Conservation (phyloP, 139 green algal genomes). For the Zygnema circumcarinatum region DNA sequence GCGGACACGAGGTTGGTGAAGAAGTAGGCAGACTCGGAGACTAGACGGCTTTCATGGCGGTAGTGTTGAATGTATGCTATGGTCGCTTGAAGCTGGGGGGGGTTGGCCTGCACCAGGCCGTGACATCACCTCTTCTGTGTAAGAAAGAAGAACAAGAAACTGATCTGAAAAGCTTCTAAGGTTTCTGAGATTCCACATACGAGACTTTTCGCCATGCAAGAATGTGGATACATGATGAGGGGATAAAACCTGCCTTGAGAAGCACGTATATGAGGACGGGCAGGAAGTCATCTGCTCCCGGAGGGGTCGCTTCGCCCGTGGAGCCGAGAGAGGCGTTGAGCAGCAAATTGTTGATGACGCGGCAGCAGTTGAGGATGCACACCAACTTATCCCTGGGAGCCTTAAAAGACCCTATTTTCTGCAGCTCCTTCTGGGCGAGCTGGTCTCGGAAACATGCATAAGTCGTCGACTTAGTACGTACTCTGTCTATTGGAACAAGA, state of each 20-base stretch:
- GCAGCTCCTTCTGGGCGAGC: constrained; percentile 84
- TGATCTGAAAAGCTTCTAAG: too few species aligned
- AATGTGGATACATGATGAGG: too few species aligned
- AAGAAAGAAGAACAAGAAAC: too few species aligned
- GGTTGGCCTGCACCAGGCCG: constrained; percentile 65
- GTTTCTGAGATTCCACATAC: too few species aligned
- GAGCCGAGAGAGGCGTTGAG: constrained; percentile 62
- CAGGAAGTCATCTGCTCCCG: constrained; percentile 94
- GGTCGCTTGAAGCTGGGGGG: constrained; percentile 75
- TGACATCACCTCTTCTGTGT: background rate
- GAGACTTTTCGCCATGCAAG: too few species aligned
- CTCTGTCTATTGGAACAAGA: too few species aligned
- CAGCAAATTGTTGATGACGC: constrained; percentile 84
- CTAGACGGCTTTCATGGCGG: constrained; percentile 60
- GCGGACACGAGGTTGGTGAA: constrained; percentile 71
- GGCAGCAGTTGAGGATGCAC: constrained; percentile 90
- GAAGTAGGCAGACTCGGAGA: constrained; percentile 67
- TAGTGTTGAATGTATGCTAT: constrained; percentile 83
- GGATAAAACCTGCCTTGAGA: constrained; percentile 65
- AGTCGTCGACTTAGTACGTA: background rate
- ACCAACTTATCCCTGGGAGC: constrained; percentile 95
- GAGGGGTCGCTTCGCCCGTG: constrained; percentile 4
- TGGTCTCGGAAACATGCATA: too few species aligned
- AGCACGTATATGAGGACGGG: constrained; percentile 90
- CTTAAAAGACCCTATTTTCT: constrained; percentile 85